Conservation (phyloP, 208 protist species). For the Wallacemonas rigidus region DNA sequence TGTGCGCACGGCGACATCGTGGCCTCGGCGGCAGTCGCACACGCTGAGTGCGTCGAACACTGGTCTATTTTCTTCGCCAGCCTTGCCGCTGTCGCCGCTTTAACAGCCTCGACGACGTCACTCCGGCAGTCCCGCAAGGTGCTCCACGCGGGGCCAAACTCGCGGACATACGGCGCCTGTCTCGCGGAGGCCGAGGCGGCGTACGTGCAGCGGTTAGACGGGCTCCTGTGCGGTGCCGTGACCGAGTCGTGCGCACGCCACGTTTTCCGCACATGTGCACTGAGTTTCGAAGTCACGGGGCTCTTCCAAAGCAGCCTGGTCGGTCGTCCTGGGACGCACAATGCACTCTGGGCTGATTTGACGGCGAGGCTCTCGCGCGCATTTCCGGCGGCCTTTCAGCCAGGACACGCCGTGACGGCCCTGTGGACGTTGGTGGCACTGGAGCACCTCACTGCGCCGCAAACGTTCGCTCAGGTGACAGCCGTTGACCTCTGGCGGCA, state of each 20-base stretch:
- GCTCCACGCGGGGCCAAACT: background rate
- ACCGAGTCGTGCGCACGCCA: constrained; percentile 24
- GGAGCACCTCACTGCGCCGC: constrained; percentile 34
- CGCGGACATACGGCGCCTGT: background rate
- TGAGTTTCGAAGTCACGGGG: constrained; percentile 35
- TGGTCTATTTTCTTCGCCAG: constrained; percentile 21
- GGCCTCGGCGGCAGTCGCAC: background rate
- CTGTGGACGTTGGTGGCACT: constrained; percentile 46
- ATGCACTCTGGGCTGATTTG: constrained; percentile 43
- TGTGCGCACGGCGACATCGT: background rate
- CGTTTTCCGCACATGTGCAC: constrained; percentile 15
- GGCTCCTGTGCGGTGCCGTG: background rate
- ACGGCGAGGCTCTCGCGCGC: constrained; percentile 25
- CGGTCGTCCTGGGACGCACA: constrained; percentile 33
- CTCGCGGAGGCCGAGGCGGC: background rate
- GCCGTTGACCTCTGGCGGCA: constrained; percentile 10
- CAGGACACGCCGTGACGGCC: constrained; percentile 45
- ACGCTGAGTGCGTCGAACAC: background rate
- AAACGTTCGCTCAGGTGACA: constrained; percentile 3
- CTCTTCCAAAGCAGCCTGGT: constrained; percentile 19
- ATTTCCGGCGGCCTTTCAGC: constrained; percentile 64
- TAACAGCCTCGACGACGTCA: constrained; percentile 12
- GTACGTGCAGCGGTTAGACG: background rate
- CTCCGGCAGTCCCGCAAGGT: constrained; percentile 17
- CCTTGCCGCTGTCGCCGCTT: constrained; percentile 19